phyloP scores from a whole-genome alignment of 768 basidiomycete genomes.

The Lanmaoa rubissima region DNA sequence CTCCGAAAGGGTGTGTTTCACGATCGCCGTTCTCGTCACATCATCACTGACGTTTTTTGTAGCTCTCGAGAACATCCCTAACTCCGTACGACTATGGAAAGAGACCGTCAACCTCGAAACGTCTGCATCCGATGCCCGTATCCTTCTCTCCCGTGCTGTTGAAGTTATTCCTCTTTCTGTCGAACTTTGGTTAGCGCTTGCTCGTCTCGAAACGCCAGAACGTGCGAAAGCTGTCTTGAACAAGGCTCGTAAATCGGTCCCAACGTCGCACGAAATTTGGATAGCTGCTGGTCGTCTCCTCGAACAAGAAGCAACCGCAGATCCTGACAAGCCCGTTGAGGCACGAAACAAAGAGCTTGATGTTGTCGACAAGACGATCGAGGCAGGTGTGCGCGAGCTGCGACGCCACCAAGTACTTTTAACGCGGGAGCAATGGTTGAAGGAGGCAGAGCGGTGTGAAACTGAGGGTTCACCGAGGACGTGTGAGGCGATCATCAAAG shows the following conservation, averaged over 20 bases:
- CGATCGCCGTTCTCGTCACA: background rate
- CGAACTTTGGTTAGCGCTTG: slow-evolving; percentile 98
- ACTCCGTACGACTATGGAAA: slow-evolving; percentile 96
- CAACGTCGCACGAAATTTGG: slow-evolving; percentile 98
- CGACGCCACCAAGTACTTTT: slow-evolving; percentile 82
- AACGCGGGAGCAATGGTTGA: slow-evolving; percentile 90
- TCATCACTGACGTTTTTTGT: background rate
- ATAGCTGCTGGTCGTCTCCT: slow-evolving; percentile 92
- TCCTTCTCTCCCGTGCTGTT: slow-evolving; percentile 90
- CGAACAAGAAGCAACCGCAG: slow-evolving; percentile 71
- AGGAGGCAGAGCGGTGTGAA: slow-evolving; percentile 93
- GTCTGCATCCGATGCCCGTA: slow-evolving; percentile 83
- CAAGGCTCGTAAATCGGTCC: slow-evolving; percentile 90
- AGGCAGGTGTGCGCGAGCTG: slow-evolving; percentile 75
- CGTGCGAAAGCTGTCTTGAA: slow-evolving; percentile 92
- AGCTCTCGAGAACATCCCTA: slow-evolving; percentile 97
- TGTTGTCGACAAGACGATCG: slow-evolving; percentile 85
- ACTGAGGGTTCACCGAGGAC: slow-evolving; percentile 80
- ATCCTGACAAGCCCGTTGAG: slow-evolving; percentile 46
- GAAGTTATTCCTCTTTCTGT: slow-evolving; percentile 96
- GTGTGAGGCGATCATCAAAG: slow-evolving; percentile 93
- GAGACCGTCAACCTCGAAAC: slow-evolving; percentile 96
- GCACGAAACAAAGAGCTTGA: slow-evolving; percentile 64
- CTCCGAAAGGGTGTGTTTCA: slow-evolving; percentile 74
- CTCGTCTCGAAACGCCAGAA: slow-evolving; percentile 90